Conservation (phyloP, 176 grass and related monocot species). For the Zea mays region Zm-B73-REFERENCE-NAM-5.0 NC_050098.1:143454001-143454500, state of each 20-base stretch:
- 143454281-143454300: background rate
- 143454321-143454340: background rate
- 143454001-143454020: too few relatives aligned
- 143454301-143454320: background rate
- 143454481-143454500: constrained; percentile 14
- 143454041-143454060: too few relatives aligned
- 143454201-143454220: too few relatives aligned
- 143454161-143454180: too few relatives aligned
- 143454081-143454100: too few relatives aligned
- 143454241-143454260: background rate
- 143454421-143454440: constrained; percentile 3
- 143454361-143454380: background rate
- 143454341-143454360: background rate
- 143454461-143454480: background rate
- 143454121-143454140: too few relatives aligned
- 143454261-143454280: background rate
- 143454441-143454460: background rate
- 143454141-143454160: too few relatives aligned
- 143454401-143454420: constrained; percentile 4
- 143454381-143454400: constrained; percentile 15
- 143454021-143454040: too few relatives aligned
- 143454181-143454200: too few relatives aligned
- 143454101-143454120: too few relatives aligned
- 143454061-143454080: too few relatives aligned
- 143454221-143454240: too few relatives aligned